Percentiles rank a stretch among this genome's conserved stretches.
phyloP scores from a whole-genome alignment of 164 flowering plant species.

The Aristolochia fimbriata region DNA sequence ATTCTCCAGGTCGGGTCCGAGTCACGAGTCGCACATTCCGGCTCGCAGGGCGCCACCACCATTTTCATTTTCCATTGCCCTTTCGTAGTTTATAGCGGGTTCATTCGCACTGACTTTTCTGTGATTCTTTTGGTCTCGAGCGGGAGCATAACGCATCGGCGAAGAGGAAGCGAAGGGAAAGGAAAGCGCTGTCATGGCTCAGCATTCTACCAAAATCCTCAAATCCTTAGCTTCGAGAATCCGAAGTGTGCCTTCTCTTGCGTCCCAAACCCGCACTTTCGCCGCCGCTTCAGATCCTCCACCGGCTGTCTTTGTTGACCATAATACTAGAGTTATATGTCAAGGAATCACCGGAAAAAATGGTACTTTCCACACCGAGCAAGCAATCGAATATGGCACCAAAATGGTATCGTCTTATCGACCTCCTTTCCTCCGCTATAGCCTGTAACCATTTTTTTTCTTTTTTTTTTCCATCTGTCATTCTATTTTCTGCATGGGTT shows the following conservation, averaged over 20 bases:
- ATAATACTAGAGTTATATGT: conserved; percentile 84
- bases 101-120: too few relatives aligned
- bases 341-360: conserved; percentile 93
- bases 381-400: conserved; percentile 94
- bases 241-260: conserved; percentile 5
- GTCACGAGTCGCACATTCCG: too few relatives aligned
- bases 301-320: conserved; percentile 84
- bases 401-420: conserved; percentile 52
- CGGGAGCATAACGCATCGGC: too few relatives aligned
- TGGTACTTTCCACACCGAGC: conserved; percentile 91
- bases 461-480: background rate
- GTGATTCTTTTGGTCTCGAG: too few relatives aligned
- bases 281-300: conserved; percentile 49
- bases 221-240: conserved; percentile 11
- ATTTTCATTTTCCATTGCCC: too few relatives aligned
- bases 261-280: conserved; percentile 28
- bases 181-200: conserved; percentile 12
- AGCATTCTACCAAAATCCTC: conserved; percentile 21
- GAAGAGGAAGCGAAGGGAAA: too few relatives aligned
- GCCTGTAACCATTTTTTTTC: background rate
- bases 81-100: too few relatives aligned
- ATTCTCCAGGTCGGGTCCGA: too few relatives aligned
- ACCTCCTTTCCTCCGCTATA: background rate
- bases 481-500: background rate
- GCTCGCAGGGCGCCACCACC: too few relatives aligned